A percentile compares a stretch with the other conserved stretches of the same genome.
Evolutionary conservation across 768 basidiomycete species (phyloP).

Genomic region (Suillus brevipes): DNA sequence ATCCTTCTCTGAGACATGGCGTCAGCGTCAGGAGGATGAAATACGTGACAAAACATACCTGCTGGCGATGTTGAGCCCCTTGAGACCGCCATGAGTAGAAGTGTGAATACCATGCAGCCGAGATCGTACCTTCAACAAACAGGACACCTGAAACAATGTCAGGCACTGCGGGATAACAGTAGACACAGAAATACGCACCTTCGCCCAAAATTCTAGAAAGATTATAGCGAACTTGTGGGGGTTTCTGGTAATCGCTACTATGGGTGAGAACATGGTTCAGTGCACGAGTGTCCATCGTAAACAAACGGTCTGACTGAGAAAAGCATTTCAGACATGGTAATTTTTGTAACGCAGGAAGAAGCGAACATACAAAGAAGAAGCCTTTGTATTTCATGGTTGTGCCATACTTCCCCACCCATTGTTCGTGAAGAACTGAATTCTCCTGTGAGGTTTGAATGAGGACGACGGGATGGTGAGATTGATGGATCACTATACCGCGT

Average conservation of each 20-base stretch:
- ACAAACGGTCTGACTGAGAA: conserved; percentile 40
- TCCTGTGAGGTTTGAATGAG: conserved; percentile 18
- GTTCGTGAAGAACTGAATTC: conserved; percentile 35
- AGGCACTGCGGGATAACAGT: not conserved
- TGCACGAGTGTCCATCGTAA: conserved; percentile 62
- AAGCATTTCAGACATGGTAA: not conserved
- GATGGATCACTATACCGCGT: conserved; percentile 34
- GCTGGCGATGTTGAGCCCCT: conserved; percentile 40
- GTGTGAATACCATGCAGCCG: too few species aligned
- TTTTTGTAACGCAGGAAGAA: not conserved
- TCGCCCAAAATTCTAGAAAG: conserved; percentile 44
- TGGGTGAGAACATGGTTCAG: conserved; percentile 65
- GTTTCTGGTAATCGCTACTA: conserved; percentile 55
- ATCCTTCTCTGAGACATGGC: conserved; percentile 21
- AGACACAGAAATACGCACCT: conserved; percentile 22
- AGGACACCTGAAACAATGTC: conserved; percentile 43
- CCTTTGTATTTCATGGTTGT: conserved; percentile 44
- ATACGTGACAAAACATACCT: conserved; percentile 25
- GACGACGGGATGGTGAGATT: not conserved
- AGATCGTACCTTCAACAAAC: conserved; percentile 35
- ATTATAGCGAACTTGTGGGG: conserved; percentile 37
- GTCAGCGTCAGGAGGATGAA: not conserved
- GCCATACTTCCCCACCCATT: conserved; percentile 52
- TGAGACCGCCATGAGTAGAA: not conserved
- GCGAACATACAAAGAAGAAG: conserved; percentile 42